Evolutionary conservation across 1,284 basidiomycete genomes (phyloP), one percentile per base, ranked within the genome.

Genomic region (Ustilago tritici): DNA sequence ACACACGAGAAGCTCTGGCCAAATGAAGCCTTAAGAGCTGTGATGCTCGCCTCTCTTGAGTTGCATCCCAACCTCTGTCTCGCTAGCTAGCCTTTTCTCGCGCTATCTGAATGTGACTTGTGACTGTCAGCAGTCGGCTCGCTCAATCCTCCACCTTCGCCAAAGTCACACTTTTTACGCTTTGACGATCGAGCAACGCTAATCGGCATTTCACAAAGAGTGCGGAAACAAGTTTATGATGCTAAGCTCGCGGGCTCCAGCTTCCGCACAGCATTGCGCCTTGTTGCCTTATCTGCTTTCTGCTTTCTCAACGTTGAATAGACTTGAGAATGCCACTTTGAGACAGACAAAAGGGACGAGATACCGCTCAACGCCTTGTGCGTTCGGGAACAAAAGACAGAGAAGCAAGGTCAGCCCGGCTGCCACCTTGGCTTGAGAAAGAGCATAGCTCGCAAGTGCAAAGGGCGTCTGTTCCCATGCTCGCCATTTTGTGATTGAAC

Each of bases 361-460:
- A 41, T 41, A 41, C 11, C 40, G 15, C 15, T 41, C 6, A 7
- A 41, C 17, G 36, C 36, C 46, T 47, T 14, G 23, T 10, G 46
- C 46, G 19, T 5, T 14, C 41, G 41, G 49, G 31, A 12, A 7
- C 14, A 52, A 54, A 10, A 15, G n/a, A 47, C 23, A 35, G 40
- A 35, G 40, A 19, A 23, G 60, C 60, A 61, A n/a, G 50, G 59
- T 61, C 59, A 61, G 59, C 36, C 23, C 35, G 59, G 50, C 52
- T 54, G n/a, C 23, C 47, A 35, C 31, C 56, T 61, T 41, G 32
- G 50, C 55, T 11, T 14, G 40, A 14, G 17, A n/a, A 17, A 41
- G 36, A 38, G 10, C 36, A 7, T 15, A 12, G 40, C 40, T 41
- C 14, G 40, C 40, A 15, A 14, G 40, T 14, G 36, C 10, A 9